Conservation (phyloP, 371 early-diverging fungal species). For the Zychaea mexicana region DNA sequence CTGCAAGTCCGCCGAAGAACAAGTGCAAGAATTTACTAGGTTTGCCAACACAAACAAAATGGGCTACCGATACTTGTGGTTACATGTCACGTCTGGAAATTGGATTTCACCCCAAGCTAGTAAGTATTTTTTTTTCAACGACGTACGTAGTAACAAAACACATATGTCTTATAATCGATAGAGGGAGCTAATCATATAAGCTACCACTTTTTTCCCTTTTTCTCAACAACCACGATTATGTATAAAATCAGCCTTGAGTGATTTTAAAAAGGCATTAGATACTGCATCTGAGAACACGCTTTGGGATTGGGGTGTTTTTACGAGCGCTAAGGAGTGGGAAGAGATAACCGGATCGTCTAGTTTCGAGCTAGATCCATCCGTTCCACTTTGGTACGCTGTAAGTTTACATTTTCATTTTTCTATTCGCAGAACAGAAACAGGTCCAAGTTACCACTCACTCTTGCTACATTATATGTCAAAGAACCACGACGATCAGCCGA, state of each 20-base stretch:
- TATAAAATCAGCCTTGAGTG: conserved; percentile 13
- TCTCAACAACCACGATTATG: too few species aligned
- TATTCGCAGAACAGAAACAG: too few species aligned
- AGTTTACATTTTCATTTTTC: too few species aligned
- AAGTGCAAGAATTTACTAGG: conserved; percentile 16
- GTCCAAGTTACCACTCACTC: too few species aligned
- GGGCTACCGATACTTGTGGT: conserved; percentile 19
- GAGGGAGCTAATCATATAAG: too few species aligned
- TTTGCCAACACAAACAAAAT: conserved; percentile 17
- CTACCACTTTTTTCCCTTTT: too few species aligned
- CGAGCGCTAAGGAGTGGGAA: conserved; percentile 19
- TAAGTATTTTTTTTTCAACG: not conserved
- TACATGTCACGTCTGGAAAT: conserved; percentile 23
- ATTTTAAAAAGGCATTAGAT: conserved; percentile 19
- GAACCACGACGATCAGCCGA: conserved; percentile 17
- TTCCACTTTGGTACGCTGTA: conserved; percentile 29
- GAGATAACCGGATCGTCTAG: conserved; percentile 16
- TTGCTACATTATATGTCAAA: too few species aligned
- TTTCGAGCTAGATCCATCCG: conserved; percentile 18
- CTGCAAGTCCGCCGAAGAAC: conserved; percentile 22
- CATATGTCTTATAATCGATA: not conserved
- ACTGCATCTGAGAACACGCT: conserved; percentile 1
- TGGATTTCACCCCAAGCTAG: not conserved
- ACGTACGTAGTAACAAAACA: too few species aligned
- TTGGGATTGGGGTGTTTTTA: conserved; percentile 25